phyloP scores from a whole-genome alignment of 2,329 filamentous ascomycete genomes.

The Colletotrichum nymphaeae region DNA sequence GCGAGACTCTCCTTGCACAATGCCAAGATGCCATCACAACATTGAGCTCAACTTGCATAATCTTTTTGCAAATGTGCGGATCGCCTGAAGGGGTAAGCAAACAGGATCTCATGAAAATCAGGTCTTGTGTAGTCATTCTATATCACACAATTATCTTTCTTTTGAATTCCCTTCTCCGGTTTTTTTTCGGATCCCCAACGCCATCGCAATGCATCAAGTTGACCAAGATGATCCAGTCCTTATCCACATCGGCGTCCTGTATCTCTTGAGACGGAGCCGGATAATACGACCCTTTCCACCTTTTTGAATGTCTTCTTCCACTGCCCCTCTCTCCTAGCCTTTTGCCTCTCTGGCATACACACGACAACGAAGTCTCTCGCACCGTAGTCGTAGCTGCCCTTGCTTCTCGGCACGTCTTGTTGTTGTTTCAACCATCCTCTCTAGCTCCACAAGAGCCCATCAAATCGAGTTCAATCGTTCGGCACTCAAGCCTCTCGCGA shows the following conservation, averaged over 20 bases:
- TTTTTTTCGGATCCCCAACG: constrained; percentile 41
- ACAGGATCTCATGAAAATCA: background rate
- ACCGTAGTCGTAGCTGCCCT: background rate
- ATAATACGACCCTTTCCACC: background rate
- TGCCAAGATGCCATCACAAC: too few relatives aligned
- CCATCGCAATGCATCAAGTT: constrained; percentile 53
- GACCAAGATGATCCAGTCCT: constrained; percentile 20
- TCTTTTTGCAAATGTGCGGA: too few relatives aligned
- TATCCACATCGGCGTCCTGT: background rate
- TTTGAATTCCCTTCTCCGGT: constrained; percentile 20
- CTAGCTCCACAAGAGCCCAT: background rate
- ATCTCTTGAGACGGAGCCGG: background rate
- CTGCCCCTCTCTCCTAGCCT: background rate
- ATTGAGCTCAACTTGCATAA: too few relatives aligned
- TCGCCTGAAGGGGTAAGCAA: too few relatives aligned
- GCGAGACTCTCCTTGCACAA: too few relatives aligned
- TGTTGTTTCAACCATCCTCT: background rate
- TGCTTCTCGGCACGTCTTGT: background rate
- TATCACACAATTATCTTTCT: background rate
- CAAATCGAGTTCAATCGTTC: background rate
- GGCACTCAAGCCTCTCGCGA: background rate
- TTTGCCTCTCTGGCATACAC: background rate
- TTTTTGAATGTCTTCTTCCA: background rate
- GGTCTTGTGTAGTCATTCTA: background rate
- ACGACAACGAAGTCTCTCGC: background rate